phyloP scores from a whole-genome alignment of 257 asterid genomes.

The Fraxinus cuspidata region DNA sequence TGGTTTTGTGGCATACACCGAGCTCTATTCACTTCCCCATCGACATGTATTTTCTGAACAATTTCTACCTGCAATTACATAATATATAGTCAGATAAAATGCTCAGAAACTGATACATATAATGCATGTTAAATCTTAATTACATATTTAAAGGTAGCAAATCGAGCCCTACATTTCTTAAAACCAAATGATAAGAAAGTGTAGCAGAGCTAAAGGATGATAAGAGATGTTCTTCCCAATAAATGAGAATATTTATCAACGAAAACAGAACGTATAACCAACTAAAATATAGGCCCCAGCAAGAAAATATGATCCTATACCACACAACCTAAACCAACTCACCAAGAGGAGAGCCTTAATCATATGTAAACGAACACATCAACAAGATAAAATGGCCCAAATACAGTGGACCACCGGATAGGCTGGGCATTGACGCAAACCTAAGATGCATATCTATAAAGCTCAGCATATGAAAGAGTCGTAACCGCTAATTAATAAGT shows the following conservation, averaged over 20 bases:
- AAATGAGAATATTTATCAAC: neutral
- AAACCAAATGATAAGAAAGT: neutral
- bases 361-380: neutral
- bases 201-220: neutral
- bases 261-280: too few relatives aligned
- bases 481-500: too few relatives aligned
- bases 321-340: neutral
- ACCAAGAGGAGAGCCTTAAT: neutral
- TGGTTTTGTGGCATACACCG: slow-evolving; percentile 80
- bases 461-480: too few relatives aligned
- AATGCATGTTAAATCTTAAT: neutral
- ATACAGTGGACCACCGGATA: too few relatives aligned
- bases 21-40: slow-evolving; percentile 95
- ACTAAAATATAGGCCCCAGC: neutral
- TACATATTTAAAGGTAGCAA: neutral
- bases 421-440: neutral
- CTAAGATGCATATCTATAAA: too few relatives aligned
- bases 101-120: neutral
- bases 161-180: neutral
- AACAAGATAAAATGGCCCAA: neutral
- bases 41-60: slow-evolving; percentile 72
- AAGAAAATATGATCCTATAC: neutral
- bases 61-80: slow-evolving; percentile 63
- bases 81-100: slow-evolving; percentile 18
- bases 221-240: neutral